A percentile compares a stretch with the other conserved stretches of the same genome.
phyloP scores from a whole-genome alignment of 148 eudicot species.

The Silene uniflora region DNA sequence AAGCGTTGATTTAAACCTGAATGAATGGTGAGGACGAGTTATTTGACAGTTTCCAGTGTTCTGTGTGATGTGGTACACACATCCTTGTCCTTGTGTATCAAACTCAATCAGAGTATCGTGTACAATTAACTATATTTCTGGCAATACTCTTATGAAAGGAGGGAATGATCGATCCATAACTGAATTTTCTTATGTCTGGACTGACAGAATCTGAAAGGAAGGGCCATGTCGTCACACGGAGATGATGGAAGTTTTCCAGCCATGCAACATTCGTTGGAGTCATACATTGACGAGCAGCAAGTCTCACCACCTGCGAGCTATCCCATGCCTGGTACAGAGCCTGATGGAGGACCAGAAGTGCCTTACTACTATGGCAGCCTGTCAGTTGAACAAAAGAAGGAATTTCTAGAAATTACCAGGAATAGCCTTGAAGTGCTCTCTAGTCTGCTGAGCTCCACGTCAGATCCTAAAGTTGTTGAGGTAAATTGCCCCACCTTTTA shows the following conservation, averaged over 20 bases:
- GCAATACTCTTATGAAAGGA: neutral
- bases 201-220: slow-evolving; percentile 61
- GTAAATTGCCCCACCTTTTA: slow-evolving; percentile 27
- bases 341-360: slow-evolving; percentile 29
- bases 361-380: slow-evolving; percentile 38
- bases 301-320: slow-evolving; percentile 59
- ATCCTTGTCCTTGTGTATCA: neutral
- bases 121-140: neutral
- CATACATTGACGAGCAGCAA: slow-evolving; percentile 42
- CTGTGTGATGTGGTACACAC: neutral
- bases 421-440: slow-evolving; percentile 86
- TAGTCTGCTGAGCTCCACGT: slow-evolving; percentile 65
- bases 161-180: neutral
- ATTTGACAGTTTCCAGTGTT: neutral
- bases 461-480: slow-evolving; percentile 56
- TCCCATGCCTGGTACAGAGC: slow-evolving; percentile 56
- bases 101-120: neutral
- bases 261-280: slow-evolving; percentile 49
- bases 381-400: slow-evolving; percentile 76
- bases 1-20: neutral
- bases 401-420: slow-evolving; percentile 61
- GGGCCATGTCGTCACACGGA: slow-evolving; percentile 37
- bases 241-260: slow-evolving; percentile 41
- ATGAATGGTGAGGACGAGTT: neutral
- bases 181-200: slow-evolving; percentile 8